These are phyloP conservation scores for Panaeolus papilionaceus DNA, from an alignment of 768 basidiomycete species.

Conservation along the genomic window DNA sequence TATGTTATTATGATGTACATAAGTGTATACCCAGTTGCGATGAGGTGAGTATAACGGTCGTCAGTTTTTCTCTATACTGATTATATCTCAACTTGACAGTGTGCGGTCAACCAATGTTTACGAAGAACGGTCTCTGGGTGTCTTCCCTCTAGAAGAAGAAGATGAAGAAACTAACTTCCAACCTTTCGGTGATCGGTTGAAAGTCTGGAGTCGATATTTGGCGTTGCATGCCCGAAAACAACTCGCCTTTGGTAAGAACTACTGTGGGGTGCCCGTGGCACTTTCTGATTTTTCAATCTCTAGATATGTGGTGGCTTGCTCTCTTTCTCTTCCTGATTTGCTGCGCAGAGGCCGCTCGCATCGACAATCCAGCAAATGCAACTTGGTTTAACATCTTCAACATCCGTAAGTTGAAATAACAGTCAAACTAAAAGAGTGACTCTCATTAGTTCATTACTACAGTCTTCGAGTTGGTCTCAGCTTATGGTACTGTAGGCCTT, in stretches of 20 bases:
- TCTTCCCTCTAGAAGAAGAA: slow-evolving; percentile 63
- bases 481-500: slow-evolving; percentile 89
- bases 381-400: slow-evolving; percentile 88
- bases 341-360: slow-evolving; percentile 70
- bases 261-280: neutral
- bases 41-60: slow-evolving; percentile 53
- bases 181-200: slow-evolving; percentile 51
- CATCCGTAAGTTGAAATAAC: slow-evolving; percentile 56
- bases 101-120: slow-evolving; percentile 95
- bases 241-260: slow-evolving; percentile 79
- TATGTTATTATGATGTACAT: slow-evolving; percentile 97
- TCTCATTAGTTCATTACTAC: slow-evolving; percentile 11
- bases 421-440: neutral
- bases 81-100: slow-evolving; percentile 45
- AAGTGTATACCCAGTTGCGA: slow-evolving; percentile 45
- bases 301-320: slow-evolving; percentile 97
- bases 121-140: slow-evolving; percentile 90
- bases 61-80: slow-evolving; percentile 17
- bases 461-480: slow-evolving; percentile 91
- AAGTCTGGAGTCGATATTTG: slow-evolving; percentile 78
- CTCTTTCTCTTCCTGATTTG: slow-evolving; percentile 88
- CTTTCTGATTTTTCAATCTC: slow-evolving; percentile 10
- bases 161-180: slow-evolving; percentile 52
- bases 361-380: slow-evolving; percentile 58
- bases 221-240: slow-evolving; percentile 86